Percentiles rank a stretch among this genome's conserved stretches.
phyloP scores from a whole-genome alignment of 2,329 filamentous ascomycete species.

The Penicillium palitans region DNA sequence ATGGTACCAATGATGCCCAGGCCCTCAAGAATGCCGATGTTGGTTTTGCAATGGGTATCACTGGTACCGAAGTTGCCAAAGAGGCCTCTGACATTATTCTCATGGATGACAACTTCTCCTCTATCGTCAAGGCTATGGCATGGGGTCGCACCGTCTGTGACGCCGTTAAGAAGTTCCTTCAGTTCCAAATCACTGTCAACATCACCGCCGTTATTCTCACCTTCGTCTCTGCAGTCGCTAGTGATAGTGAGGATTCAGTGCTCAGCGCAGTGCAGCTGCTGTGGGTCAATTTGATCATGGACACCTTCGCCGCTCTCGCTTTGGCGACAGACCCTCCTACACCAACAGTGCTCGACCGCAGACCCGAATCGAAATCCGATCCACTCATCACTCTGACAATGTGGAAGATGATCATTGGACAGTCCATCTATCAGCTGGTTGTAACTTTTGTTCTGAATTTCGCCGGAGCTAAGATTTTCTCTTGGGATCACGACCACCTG shows the following conservation, averaged over 20 bases:
- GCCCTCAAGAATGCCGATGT: slow-evolving; percentile 79
- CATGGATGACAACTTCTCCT: slow-evolving; percentile 85
- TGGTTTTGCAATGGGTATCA: slow-evolving; percentile 82
- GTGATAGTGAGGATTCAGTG: slow-evolving; percentile 57
- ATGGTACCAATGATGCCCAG: slow-evolving; percentile 81
- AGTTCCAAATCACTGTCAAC: slow-evolving; percentile 58
- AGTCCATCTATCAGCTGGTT: slow-evolving; percentile 45
- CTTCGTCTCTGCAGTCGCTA: slow-evolving; percentile 63
- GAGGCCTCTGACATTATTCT: slow-evolving; percentile 82
- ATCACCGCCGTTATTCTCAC: slow-evolving; percentile 67
- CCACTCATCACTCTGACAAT: slow-evolving; percentile 49
- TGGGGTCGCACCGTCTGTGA: slow-evolving; percentile 80
- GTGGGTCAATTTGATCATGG: slow-evolving; percentile 71
- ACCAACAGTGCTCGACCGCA: slow-evolving; percentile 57
- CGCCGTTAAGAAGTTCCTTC: slow-evolving; percentile 72
- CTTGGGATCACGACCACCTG: slow-evolving; percentile 31
- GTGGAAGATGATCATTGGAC: slow-evolving; percentile 51
- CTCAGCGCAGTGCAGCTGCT: slow-evolving; percentile 67
- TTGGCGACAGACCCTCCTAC: slow-evolving; percentile 65
- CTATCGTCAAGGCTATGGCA: slow-evolving; percentile 79
- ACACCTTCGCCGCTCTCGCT: slow-evolving; percentile 66
- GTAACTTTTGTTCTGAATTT: slow-evolving; percentile 50
- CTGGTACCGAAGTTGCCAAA: slow-evolving; percentile 80
- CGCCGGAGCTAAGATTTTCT: slow-evolving; percentile 39
- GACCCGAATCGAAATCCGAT: slow-evolving; percentile 48